Evolutionary conservation across 371 early-diverging fungal species (phyloP).

Genomic region (Mortierella sp.): DNA sequence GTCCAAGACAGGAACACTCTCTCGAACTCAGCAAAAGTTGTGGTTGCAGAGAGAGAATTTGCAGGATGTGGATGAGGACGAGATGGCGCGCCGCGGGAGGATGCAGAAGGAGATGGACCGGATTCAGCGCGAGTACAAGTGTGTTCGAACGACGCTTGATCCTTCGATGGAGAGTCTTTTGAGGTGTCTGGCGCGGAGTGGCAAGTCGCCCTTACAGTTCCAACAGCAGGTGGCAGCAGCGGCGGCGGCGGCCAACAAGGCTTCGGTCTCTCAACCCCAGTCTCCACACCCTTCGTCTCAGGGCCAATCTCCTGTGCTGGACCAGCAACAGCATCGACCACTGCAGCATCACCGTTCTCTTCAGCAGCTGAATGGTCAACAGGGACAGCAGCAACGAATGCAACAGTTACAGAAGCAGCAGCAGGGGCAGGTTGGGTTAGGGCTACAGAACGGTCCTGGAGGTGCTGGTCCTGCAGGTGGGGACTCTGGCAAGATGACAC

Average conservation of each 20-base stretch:
- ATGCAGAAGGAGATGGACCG: conserved; percentile 53
- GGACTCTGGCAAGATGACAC: conserved; percentile 47
- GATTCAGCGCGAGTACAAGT: conserved; percentile 52
- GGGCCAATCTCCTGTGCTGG: not conserved
- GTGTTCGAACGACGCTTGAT: conserved; percentile 43
- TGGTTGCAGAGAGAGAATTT: conserved; percentile 54
- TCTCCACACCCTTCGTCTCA: conserved; percentile 6
- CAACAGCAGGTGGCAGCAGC: conserved; percentile 26
- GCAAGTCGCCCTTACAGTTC: conserved; percentile 41
- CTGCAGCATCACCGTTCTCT: conserved; percentile 37
- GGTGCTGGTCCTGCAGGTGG: conserved; percentile 37
- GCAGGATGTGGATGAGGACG: conserved; percentile 52
- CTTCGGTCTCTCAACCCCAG: conserved; percentile 5
- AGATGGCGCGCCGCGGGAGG: conserved; percentile 48
- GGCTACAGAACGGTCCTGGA: conserved; percentile 8
- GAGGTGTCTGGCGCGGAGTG: conserved; percentile 38
- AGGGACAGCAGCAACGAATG: conserved; percentile 16
- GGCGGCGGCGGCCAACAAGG: conserved; percentile 12
- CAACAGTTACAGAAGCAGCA: conserved; percentile 21
- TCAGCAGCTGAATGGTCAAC: conserved; percentile 40
- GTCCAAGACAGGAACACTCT: conserved; percentile 40
- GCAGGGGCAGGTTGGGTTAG: conserved; percentile 25
- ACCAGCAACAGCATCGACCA: conserved; percentile 11
- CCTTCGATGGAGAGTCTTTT: conserved; percentile 46
- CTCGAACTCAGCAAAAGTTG: conserved; percentile 54